Evolutionary conservation across 1,139 yeast species (phyloP), one percentile per base, ranked within the genome.

Genomic region (Zygotorulaspora mrakii): DNA sequence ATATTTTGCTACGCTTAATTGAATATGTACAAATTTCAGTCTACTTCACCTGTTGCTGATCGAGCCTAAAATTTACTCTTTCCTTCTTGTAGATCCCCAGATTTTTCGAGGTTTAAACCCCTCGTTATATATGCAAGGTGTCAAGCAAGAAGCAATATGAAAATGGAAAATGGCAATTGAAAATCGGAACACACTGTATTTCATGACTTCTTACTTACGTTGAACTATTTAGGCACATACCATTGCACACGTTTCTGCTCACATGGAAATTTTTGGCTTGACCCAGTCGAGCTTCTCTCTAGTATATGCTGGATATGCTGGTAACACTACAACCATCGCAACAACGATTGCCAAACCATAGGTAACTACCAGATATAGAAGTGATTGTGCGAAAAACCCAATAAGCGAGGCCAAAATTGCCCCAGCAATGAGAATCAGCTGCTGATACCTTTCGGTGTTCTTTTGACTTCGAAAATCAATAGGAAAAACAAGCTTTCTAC

Each of bases 381-480:
- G 37, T 1, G 64, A 59, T 26, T 55, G 54, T 7, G 54, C 46
- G n/a, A 38, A 14, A 22, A 40, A 53, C 1, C 64, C 65, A 17
- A 46, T 41, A 2, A 52, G 32, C 32, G 53, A 48, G 11, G 59
- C 45, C 14, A 53, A 10, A 5, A 53, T 9, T 2, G 55, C 51
- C 12, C 56, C 56, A 7, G 44, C 34, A 9, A 43, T 27, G 3
- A 57, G 45, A 1, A 49, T 34, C 5, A 35, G 22, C 12, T 41
- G 42, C n/a, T 49, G 46, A 21, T 52, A 37, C 18, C 33, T 36
- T 13, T 42, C 50, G 12, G 52, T 40, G 10, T 29, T 35, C 30
- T 41, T 40, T 40, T 59, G 64, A 9, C 57, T 47, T 28, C 49
- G 53, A 37, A 54, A 59, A 37, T 59, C 64, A n/a, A 59, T 49